Evolutionary conservation across 2,329 filamentous ascomycete genomes (phyloP).

Genomic region (Fusarium pilosicola): DNA sequence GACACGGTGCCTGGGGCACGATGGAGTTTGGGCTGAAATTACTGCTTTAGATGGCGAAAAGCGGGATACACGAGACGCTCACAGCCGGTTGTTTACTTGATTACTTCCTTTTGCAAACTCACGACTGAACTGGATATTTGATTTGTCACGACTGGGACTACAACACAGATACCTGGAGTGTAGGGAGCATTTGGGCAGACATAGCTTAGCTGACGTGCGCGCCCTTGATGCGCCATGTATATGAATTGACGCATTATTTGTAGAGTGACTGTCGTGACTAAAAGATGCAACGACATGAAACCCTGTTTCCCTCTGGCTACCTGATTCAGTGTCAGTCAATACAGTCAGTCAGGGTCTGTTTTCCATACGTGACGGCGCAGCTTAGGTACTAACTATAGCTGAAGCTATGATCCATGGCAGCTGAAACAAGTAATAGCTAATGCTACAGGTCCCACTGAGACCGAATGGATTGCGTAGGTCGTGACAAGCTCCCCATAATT

Average conservation of each 20-base stretch:
- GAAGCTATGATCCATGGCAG: not conserved
- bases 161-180: conserved; percentile 39
- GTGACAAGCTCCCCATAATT: conserved; percentile 25
- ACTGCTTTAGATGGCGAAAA: conserved; percentile 32
- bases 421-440: conserved; percentile 34
- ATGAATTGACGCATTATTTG: conserved; percentile 33
- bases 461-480: conserved; percentile 8
- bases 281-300: not conserved
- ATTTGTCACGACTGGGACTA: conserved; percentile 16
- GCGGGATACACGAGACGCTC: conserved; percentile 41
- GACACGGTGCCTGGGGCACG: conserved; percentile 12
- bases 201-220: conserved; percentile 5
- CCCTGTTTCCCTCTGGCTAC: no score
- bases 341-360: not conserved
- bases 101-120: conserved; percentile 4
- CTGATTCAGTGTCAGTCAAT: not conserved
- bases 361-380: not conserved
- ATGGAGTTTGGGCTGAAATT: conserved; percentile 32
- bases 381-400: not conserved
- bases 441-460: not conserved
- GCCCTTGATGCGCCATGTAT: conserved; percentile 22
- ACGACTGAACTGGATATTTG: conserved; percentile 10
- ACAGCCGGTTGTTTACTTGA: conserved; percentile 22
- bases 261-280: not conserved
- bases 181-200: conserved; percentile 28